Base-by-base conservation (phyloP, 768 basidiomycete genomes). In the Pulveroboletus ravenelii region DNA sequence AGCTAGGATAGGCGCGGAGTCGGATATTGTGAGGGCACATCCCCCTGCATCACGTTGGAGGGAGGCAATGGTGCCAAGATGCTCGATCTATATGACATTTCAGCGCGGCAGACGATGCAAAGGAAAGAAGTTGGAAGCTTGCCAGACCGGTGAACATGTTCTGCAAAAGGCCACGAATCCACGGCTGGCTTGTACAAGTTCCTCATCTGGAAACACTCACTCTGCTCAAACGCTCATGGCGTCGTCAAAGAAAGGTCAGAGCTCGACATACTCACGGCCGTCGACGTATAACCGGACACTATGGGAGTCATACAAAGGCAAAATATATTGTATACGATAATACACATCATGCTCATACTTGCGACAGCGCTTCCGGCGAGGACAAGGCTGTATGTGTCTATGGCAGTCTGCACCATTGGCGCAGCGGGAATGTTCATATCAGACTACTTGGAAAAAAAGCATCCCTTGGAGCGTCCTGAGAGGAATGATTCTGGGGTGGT, bases 121-220 rank as follows among this genome's bases (percentile, higher is more conserved):
- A 20, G 31, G 12, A 38, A 20, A 43, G 27, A 32, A 13, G 13
- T 8, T 46, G 6, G 40, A 30, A 37, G 64, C 84, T 62, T 74
- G 87, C 87, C 70, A 89, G 74, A 60, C 87, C 87, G 46, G 87
- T 89, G 68, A 89, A 89, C 87, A 89, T 89, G 41, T 39, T 47
- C 12, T 44, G 46, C 3, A 15, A 32, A n/a, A 45, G 18, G 14
- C 17, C 2, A 25, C 6, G 41, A 27, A 2, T 18, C 20, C 20
- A 23, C 20, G 2, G 40, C 25, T 10, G 10, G 10, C 18, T 20
- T 32, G n/a, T 15, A 20, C 3, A 6, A 1, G 18, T 31, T 47
- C 41, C 41, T 30, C 32, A 37, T 41, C 32, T 4, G 54, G 54
- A 44, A 38, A 35, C 18, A 17, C 18, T 37, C 18, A 17, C 29